phyloP scores from a whole-genome alignment of 108 stramenopile genomes.

The Pseudonitzschia pungens region DNA sequence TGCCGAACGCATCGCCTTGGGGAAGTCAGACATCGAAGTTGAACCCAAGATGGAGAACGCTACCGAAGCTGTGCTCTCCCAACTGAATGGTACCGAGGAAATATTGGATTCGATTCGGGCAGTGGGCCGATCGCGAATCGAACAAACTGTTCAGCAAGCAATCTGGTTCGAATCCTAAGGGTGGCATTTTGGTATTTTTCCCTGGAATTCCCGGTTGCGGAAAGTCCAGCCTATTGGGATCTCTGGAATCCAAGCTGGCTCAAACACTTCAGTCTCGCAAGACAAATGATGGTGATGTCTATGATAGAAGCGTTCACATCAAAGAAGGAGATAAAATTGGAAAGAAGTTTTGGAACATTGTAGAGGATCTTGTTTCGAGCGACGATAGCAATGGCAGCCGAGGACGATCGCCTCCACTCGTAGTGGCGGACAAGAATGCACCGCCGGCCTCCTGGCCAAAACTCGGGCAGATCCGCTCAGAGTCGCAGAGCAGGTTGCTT shows the following conservation, averaged over 20 bases:
- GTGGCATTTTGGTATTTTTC: slow-evolving; percentile 73
- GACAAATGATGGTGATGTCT: slow-evolving; percentile 10
- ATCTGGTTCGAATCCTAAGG: background rate
- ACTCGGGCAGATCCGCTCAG: slow-evolving; percentile 39
- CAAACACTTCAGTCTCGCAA: background rate
- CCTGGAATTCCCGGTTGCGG: slow-evolving; percentile 83
- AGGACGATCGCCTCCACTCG: slow-evolving; percentile 29
- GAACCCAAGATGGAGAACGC: slow-evolving; percentile 4
- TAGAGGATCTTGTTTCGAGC: slow-evolving; percentile 28
- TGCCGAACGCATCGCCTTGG: background rate
- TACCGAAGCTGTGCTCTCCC: background rate
- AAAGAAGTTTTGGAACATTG: slow-evolving; percentile 37
- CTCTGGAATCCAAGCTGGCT: slow-evolving; percentile 7
- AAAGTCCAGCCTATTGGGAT: slow-evolving; percentile 62
- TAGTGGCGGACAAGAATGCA: slow-evolving; percentile 79
- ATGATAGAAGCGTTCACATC: slow-evolving; percentile 21
- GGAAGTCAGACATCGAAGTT: background rate
- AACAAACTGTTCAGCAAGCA: slow-evolving; percentile 6
- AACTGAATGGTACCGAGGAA: background rate
- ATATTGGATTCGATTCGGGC: slow-evolving; percentile 17
- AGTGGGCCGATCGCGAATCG: slow-evolving; percentile 10
- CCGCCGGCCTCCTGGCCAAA: slow-evolving; percentile 58
- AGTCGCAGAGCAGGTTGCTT: slow-evolving; percentile 48
- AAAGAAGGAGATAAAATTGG: slow-evolving; percentile 22
- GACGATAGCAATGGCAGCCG: slow-evolving; percentile 1